Percentiles rank a stretch among this genome's conserved stretches.
Conservation (phyloP, 495 filamentous ascomycete genomes). For the Aspergillus egyptiacus region DNA sequence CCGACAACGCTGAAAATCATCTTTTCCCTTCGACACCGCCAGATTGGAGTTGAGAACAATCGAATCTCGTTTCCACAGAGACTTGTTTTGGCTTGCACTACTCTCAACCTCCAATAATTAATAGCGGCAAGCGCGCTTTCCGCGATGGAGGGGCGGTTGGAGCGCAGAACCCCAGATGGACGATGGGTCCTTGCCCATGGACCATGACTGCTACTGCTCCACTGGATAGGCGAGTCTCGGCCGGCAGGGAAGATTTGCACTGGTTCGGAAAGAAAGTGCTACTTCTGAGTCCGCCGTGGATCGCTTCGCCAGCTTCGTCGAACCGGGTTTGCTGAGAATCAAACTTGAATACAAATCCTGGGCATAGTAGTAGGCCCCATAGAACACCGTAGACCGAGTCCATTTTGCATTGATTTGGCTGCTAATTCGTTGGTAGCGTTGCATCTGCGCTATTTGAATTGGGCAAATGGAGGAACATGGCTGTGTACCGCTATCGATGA, state of each 20-base stretch:
- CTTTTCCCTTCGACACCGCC: constrained; percentile 16
- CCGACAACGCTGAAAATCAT: constrained; percentile 3
- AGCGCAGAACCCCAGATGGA: constrained; percentile 34
- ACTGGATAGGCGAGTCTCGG: background rate
- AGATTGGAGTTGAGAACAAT: constrained; percentile 3
- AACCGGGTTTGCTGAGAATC: constrained; percentile 2
- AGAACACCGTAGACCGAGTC: background rate
- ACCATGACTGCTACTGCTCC: no score
- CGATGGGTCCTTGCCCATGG: constrained; percentile 4
- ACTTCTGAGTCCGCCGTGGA: constrained; percentile 17
- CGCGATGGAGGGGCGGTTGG: constrained; percentile 37
- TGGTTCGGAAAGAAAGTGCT: constrained; percentile 7
- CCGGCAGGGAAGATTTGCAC: background rate
- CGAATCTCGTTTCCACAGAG: background rate
- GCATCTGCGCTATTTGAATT: constrained; percentile 9
- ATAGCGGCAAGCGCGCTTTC: constrained; percentile 43
- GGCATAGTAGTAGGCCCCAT: constrained; percentile 11
- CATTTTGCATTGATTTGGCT: constrained; percentile 5
- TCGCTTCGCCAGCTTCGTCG: constrained; percentile 10
- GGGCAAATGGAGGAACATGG: constrained; percentile 10
- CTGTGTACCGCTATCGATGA: constrained; percentile 10
- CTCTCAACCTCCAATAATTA: background rate
- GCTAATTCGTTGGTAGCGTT: constrained; percentile 13
- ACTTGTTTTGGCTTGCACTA: background rate
- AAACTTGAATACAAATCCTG: constrained; percentile 9